Evolutionary conservation across 2,329 filamentous ascomycete genomes (phyloP).

Genomic region (Apiospora aurea): DNA sequence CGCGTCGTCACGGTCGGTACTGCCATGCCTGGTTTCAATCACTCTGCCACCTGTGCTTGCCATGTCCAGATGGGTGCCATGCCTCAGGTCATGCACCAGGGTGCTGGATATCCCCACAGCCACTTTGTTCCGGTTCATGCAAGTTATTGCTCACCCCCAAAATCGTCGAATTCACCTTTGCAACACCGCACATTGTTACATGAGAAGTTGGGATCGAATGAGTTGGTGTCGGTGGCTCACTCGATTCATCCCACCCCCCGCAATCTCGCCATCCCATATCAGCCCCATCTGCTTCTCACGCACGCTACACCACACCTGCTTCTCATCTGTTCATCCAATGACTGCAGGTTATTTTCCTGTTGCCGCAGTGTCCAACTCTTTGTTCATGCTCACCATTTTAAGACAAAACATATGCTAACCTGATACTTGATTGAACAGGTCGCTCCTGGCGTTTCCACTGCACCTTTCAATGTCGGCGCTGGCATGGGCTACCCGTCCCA

Average conservation of each 20-base stretch:
- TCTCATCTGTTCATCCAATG: neutral
- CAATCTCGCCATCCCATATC: neutral
- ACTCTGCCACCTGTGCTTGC: conserved; percentile 4
- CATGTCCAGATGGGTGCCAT: conserved; percentile 23
- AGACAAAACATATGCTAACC: conserved; percentile 33
- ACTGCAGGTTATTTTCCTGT: neutral
- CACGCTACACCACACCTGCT: neutral
- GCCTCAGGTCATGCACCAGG: neutral
- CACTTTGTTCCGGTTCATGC: conserved; percentile 38
- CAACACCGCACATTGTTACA: neutral
- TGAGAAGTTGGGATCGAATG: neutral
- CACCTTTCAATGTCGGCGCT: conserved; percentile 31
- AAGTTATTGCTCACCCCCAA: conserved; percentile 41
- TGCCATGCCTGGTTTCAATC: conserved; percentile 4
- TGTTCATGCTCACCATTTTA: neutral
- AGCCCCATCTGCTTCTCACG: neutral
- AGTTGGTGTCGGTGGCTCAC: neutral
- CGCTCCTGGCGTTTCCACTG: conserved; percentile 33
- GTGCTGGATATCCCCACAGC: neutral
- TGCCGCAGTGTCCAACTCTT: neutral
- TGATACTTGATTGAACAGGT: conserved; percentile 29
- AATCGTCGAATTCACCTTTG: neutral
- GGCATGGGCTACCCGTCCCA: conserved; percentile 34
- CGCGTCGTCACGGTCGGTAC: conserved; percentile 30
- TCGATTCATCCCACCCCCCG: neutral